A percentile compares a stretch with the other conserved stretches of the same genome.
Evolutionary conservation across 2,329 filamentous ascomycete species (phyloP).

Genomic region (Claviceps spartinae): DNA sequence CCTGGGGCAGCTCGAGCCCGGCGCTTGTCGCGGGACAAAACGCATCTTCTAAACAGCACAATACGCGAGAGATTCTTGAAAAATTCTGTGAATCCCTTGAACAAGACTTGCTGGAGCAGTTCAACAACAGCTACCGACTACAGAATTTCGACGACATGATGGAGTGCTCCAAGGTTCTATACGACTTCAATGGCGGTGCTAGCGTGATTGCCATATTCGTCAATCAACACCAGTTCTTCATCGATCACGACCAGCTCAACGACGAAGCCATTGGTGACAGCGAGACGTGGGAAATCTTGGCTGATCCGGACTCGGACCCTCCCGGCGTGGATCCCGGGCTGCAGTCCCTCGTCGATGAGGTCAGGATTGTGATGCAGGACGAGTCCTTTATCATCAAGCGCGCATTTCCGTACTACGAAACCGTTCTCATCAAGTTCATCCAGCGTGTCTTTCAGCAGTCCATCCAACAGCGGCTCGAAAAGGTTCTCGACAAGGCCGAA

Average conservation of each 20-base stretch:
- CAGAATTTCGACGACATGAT: conserved; percentile 98
- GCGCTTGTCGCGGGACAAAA: conserved; percentile 33
- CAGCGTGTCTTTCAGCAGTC: conserved; percentile 97
- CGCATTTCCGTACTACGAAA: conserved; percentile 92
- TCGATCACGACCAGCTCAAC: conserved; percentile 81
- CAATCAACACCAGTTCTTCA: conserved; percentile 99
- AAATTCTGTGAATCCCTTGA: conserved; percentile 94
- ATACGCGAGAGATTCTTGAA: conserved; percentile 82
- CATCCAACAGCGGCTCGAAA: conserved; percentile 87
- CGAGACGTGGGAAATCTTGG: conserved; percentile 78
- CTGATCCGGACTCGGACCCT: conserved; percentile 85
- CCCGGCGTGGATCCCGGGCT: conserved; percentile 84
- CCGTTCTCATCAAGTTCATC: conserved; percentile 82
- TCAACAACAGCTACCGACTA: conserved; percentile 89
- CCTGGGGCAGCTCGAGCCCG: conserved; percentile 48
- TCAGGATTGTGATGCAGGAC: conserved; percentile 89
- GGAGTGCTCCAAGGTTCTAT: conserved; percentile 84
- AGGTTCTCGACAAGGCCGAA: conserved; percentile 89
- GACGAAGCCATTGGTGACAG: conserved; percentile 68
- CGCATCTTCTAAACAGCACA: conserved; percentile 32
- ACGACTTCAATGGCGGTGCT: conserved; percentile 90
- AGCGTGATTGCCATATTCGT: conserved; percentile 95
- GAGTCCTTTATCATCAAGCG: conserved; percentile 94
- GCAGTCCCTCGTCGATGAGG: conserved; percentile 85
- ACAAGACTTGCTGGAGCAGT: conserved; percentile 88